phyloP scores from a whole-genome alignment of 1,139 yeast species.

The Pichia sp. region DNA sequence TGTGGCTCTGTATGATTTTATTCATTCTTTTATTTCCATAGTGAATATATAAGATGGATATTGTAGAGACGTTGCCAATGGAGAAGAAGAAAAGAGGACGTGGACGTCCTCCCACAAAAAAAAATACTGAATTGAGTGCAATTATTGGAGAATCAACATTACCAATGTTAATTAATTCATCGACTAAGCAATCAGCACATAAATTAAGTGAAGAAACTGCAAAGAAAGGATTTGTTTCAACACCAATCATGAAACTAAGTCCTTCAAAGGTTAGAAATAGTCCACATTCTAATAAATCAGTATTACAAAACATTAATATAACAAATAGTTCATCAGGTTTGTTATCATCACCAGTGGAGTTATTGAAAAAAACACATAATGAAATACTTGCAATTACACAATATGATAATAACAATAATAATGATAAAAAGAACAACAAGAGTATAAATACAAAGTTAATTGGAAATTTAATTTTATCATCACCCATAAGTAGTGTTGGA shows the following conservation, averaged over 20 bases:
- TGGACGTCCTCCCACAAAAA: constrained; percentile 28
- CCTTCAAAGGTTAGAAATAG: constrained; percentile 19
- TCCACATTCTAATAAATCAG: background rate
- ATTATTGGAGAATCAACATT: constrained; percentile 24
- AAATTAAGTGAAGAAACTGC: constrained; percentile 15
- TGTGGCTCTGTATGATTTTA: background rate
- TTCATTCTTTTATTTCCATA: background rate
- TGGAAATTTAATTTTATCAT: constrained; percentile 6
- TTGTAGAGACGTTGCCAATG: constrained; percentile 17
- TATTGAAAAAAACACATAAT: background rate
- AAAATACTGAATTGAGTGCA: constrained; percentile 10
- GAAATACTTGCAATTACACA: background rate
- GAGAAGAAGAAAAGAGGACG: constrained; percentile 20
- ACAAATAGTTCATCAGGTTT: background rate
- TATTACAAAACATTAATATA: background rate
- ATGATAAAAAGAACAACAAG: background rate
- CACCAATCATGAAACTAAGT: constrained; percentile 31
- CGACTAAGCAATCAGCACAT: constrained; percentile 3
- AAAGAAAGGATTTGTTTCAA: constrained; percentile 29
- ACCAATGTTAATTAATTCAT: constrained; percentile 16
- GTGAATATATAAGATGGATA: background rate
- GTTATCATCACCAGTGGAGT: background rate
- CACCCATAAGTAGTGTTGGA: constrained; percentile 12
- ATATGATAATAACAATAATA: background rate
- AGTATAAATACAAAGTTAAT: background rate